These are phyloP conservation scores for Fraxinus paxiana DNA, from an alignment of 305 asterid species.

Conservation along the genomic window DNA sequence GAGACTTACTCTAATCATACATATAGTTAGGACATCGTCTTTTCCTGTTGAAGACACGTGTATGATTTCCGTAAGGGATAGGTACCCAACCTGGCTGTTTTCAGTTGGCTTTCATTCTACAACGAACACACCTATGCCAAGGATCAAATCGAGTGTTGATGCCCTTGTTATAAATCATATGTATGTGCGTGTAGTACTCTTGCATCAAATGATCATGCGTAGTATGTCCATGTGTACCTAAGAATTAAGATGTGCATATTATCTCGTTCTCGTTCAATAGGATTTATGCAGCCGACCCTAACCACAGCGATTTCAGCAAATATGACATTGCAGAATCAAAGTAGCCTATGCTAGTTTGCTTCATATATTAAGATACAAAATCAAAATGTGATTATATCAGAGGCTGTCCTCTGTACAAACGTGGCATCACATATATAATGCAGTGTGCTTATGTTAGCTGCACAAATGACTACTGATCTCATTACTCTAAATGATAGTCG, in stretches of 20 bases:
- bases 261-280: neutral
- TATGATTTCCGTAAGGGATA: neutral
- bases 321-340: neutral
- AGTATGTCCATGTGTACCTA: neutral
- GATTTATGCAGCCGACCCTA: neutral
- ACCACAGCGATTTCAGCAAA: neutral
- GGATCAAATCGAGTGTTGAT: neutral
- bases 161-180: neutral
- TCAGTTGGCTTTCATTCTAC: neutral
- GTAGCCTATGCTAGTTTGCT: neutral
- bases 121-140: neutral
- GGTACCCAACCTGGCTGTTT: neutral
- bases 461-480: neutral
- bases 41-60: neutral
- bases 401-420: neutral
- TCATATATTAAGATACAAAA: neutral
- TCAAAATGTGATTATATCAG: neutral
- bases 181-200: neutral
- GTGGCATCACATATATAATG: neutral
- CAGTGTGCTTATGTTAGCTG: neutral
- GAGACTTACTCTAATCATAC: neutral
- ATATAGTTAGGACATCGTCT: neutral
- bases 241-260: neutral
- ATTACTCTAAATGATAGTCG: neutral
- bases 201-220: neutral